Evolutionary conservation across 2,329 filamentous ascomycete genomes (phyloP).

Genomic region (Diaporthe citriasiana): DNA sequence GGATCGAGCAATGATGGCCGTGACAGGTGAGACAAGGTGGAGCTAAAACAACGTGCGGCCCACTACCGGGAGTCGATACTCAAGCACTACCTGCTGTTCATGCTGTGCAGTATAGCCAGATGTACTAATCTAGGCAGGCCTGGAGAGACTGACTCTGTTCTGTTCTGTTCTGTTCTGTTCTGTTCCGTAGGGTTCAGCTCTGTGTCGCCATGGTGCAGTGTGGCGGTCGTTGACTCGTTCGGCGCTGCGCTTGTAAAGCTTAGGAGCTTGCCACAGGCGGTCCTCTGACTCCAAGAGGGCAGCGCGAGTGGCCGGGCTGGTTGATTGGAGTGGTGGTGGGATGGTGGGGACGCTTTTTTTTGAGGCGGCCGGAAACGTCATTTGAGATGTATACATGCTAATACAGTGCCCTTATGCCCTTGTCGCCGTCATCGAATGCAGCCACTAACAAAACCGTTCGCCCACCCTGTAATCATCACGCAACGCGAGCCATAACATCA

Average conservation of each 20-base stretch:
- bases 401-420: not conserved
- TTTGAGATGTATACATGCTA: not conserved
- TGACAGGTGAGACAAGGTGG: constrained; percentile 28
- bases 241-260: constrained; percentile 7
- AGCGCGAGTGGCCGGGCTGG: constrained; percentile 12
- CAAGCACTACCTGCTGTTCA: not conserved
- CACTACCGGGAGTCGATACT: constrained; percentile 3
- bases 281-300: constrained; percentile 12
- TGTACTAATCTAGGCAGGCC: not conserved
- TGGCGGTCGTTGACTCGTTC: constrained; percentile 31
- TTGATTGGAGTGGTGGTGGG: not conserved
- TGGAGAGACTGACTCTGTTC: not conserved
- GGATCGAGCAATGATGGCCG: constrained; percentile 7
- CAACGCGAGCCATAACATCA: not conserved
- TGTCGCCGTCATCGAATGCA: constrained; percentile 24
- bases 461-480: not conserved
- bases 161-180: not conserved
- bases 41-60: constrained; percentile 14
- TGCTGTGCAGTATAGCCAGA: not conserved
- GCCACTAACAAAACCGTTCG: not conserved
- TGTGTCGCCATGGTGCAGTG: not conserved
- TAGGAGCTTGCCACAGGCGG: constrained; percentile 23
- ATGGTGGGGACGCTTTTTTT: not conserved
- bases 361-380: constrained; percentile 26
- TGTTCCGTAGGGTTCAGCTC: not conserved